phyloP scores from a whole-genome alignment of 352 stramenopile species.

The Globisporangium nunn region DNA sequence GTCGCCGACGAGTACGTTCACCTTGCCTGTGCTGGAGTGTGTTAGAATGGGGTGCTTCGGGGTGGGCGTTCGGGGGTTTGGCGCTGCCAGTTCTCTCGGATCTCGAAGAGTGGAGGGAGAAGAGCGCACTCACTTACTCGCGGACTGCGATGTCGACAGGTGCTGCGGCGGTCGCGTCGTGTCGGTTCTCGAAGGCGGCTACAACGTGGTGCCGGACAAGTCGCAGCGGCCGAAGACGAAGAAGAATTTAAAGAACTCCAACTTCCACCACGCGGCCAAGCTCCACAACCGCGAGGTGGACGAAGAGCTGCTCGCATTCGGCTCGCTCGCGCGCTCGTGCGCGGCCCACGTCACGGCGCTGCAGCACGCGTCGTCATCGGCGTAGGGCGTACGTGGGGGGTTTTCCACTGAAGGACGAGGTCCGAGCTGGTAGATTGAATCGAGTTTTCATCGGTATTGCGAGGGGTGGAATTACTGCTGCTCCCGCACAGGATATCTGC shows the following conservation, averaged over 20 bases:
- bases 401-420: too few species aligned
- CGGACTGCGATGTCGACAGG: slow-evolving; percentile 14
- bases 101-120: too few species aligned
- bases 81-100: too few species aligned
- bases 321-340: slow-evolving; percentile 48
- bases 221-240: slow-evolving; percentile 32
- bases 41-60: too few species aligned
- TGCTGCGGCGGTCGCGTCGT: slow-evolving; percentile 91
- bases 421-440: too few species aligned
- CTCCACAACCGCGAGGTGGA: slow-evolving; percentile 49
- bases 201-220: slow-evolving; percentile 52
- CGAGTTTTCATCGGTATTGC: too few species aligned
- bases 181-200: slow-evolving; percentile 94
- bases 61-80: too few species aligned
- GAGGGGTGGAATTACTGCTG: too few species aligned
- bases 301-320: slow-evolving; percentile 42
- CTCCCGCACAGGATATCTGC: too few species aligned
- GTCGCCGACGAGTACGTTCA: slow-evolving; percentile 87
- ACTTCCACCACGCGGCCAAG: slow-evolving; percentile 42
- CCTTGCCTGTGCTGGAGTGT: too few species aligned
- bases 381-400: too few species aligned
- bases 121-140: too few species aligned
- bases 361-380: slow-evolving; percentile 21
- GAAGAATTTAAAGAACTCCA: slow-evolving; percentile 30
- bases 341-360: slow-evolving; percentile 57